Evolutionary conservation across 176 grass and related monocot genomes (phyloP), one percentile per base, ranked within the genome.

Genomic region (Thalia dealbata): DNA sequence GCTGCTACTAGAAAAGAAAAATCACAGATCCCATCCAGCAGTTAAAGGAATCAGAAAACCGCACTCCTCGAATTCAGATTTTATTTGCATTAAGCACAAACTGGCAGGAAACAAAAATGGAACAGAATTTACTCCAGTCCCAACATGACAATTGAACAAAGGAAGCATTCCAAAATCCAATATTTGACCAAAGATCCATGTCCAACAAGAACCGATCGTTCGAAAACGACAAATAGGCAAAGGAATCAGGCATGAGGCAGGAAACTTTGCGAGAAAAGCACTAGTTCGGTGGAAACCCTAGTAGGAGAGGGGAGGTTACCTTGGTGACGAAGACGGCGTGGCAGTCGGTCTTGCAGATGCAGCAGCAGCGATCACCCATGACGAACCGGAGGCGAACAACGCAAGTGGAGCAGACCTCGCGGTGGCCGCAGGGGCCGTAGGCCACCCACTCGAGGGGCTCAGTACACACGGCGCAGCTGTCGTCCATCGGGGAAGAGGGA

Each of bases 381-480:
- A 99, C 81, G 83, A 99, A 91, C 35, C 90, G 87, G 52, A 99
- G 79, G 80, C 90, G 95, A 60, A 84, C 87, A 52, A 99, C 87
- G 74, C 90, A 99, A 43, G 79, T 99, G 3, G 95, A 99, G 77
- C 90, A 99, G 30, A 99, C 95, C 72, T 93, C 95, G 38, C 87
- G 87, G 76, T 97, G 62, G 28, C 62, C 62, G 28, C 62, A 64
- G 25, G 62, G 62, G 22, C 62, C 62, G 62, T 64, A 64, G 25
- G 27, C 27, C 0, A 32, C 62, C 62, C 62, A 64, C 26, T 64
- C 62, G 25, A 64, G 62, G 14, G 62, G 12, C 14, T 64, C 62
- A 12, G 27, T 30, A 14, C 62, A 64, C 2, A 64, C 27, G 3
- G 62, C 27, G 28, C 62, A 64, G 13, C 62, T 30, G 26, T 64